Base-by-base conservation (phyloP, 805 yeast genomes). In the Nakazawaea sp. region DNA sequence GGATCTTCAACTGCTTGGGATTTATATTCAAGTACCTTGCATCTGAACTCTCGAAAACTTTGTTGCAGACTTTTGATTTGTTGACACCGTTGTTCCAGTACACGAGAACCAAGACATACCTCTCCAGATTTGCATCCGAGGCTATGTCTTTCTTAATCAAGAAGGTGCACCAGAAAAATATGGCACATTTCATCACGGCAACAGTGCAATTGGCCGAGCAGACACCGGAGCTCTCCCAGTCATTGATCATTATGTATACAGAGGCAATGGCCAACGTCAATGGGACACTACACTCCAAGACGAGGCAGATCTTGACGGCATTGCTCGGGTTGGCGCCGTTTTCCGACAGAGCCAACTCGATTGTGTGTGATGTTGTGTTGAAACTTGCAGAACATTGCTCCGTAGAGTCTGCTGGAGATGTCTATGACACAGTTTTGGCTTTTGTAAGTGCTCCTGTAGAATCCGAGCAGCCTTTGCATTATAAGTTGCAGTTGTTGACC, bases 21-120 rank as follows among this genome's bases (percentile, higher is more conserved):
- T 88, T 85, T 53, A 68, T 86, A 29, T 92, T 90, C 75, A 92
- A 92, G 57, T 89, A 90, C 52, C 63, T 90, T 25, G 72, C 92
- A 5, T 74, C 78, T 47, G 61, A 70, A 3, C 55, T 92, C 33
- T 68, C 79, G 0, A 61, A 70, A 18, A 82, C 86, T 48, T 59
- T 88, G 41, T 49, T 67, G 13, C 82, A 86, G 7, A 87, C 97
- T 0, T 85, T 83, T 53, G 64, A 68, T 24, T 51, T 72, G 4
- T 62, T 88, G 10, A 57, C 75, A 24, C 89, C 94, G 0, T 56
- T 87, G 17, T 61, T 90, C 38, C 72, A 73, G 25, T 59, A 76
- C 35, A 58, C 58, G 4, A 67, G 68, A 39, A 58, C 61, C 15
- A 81, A 79, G 46, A 75, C 75, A 19, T 77, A 81, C 45, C 68